These are phyloP conservation scores for Aspergillus biplanus DNA, from an alignment of 495 filamentous ascomycete genomes.

Conservation along the genomic window DNA sequence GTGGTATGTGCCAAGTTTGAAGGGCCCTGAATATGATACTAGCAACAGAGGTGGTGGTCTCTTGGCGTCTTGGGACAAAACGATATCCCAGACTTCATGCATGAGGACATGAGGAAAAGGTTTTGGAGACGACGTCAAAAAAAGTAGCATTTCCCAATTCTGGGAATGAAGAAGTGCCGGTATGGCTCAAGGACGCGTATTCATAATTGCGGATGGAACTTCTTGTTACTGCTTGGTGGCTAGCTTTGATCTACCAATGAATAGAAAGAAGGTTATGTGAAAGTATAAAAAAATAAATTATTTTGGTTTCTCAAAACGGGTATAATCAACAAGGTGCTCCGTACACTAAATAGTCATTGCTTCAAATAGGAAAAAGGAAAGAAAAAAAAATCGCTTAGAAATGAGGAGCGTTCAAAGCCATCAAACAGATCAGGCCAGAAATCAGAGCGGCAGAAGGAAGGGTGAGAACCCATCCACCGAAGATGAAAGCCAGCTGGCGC, in stretches of 20 bases:
- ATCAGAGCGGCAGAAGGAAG: slow-evolving; percentile 43
- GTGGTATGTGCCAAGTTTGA: too few relatives aligned
- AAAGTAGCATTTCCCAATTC: too few relatives aligned
- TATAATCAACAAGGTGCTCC: background rate
- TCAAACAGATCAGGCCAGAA: slow-evolving; percentile 38
- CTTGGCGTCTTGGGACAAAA: too few relatives aligned
- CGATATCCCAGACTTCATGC: too few relatives aligned
- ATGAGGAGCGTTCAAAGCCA: slow-evolving; percentile 45
- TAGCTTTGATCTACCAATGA: background rate
- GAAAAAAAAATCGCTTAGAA: slow-evolving; percentile 22
- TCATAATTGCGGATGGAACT: too few relatives aligned
- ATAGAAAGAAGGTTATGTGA: background rate
- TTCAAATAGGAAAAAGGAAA: background rate
- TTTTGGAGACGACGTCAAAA: too few relatives aligned
- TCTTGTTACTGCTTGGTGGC: too few relatives aligned
- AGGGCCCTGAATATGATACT: too few relatives aligned
- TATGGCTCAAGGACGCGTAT: too few relatives aligned
- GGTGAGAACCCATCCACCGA: slow-evolving; percentile 45
- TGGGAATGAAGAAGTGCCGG: too few relatives aligned
- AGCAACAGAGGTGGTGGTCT: too few relatives aligned
- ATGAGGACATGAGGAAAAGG: too few relatives aligned
- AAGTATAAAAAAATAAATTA: background rate
- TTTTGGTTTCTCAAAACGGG: background rate
- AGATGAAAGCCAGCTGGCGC: slow-evolving; percentile 40
- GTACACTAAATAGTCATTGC: background rate